Base-by-base conservation (phyloP, 2,329 filamentous ascomycete genomes). In the Fusarium subtropicale region DNA sequence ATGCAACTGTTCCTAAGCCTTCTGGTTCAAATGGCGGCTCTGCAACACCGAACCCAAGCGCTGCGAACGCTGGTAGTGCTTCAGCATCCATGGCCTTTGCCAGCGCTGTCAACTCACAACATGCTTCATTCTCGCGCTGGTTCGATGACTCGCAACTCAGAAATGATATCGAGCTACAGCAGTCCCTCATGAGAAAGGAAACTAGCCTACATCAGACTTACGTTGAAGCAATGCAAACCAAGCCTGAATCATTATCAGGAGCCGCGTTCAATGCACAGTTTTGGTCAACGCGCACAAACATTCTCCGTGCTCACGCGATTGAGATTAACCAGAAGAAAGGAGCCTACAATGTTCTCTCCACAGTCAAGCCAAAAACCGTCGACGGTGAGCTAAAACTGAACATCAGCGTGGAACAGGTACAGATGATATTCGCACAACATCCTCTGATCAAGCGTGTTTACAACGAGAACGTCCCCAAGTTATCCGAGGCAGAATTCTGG, bases 381-480 rank as follows among this genome's bases (percentile, higher is more conserved):
- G 79, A 81, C 38, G 79, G 79, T 30, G 88, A 90, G 56, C 88
- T 91, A 8, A 93, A 91, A 78, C 84, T 97, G 72, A 94, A 92
- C 75, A 91, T 99, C 68, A 96, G 90, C 71, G 91, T 93, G 64
- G 94, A 97, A 79, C 94, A 98, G 79, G 93, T 98, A 53, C 91
- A 94, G 75, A 88, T 97, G 76, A 96, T 99, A 55, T 94, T 99
- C 79, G 90, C 88, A 64, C 96, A 98, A 78, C 95, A 99, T 79
- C 94, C 96, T 3, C 84, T 99, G 1, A 91, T 99, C 62, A 92
- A 93, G 77, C 89, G 90, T 22, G 92, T 97, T 9, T 98, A 97
- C 79, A 93, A 98, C 76, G 94, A 97, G 76, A 93, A 94, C 70
- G 94, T 97, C 1, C 94, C 93, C 7, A 92, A 91, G 63, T 80